Evolutionary conservation across 208 protist species (phyloP), one percentile per base, ranked within the genome.

Genomic region (Trypanosoma platydactyli): DNA sequence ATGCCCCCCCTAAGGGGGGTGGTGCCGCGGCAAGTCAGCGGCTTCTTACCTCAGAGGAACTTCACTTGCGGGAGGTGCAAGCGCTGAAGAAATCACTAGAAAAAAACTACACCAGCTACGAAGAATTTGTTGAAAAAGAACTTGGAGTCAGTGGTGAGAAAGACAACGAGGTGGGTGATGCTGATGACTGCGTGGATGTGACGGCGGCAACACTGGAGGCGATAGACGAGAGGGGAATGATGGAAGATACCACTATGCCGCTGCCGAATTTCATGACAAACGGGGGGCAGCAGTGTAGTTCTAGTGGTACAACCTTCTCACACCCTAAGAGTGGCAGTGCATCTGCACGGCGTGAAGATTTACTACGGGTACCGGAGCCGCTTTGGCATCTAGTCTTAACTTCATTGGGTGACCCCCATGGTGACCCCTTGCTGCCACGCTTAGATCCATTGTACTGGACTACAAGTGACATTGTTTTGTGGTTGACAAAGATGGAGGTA

Each of bases 21-120:
- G 20, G 4, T 49, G 18, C 25, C 18, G 24, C 7, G 9, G 35
- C 50, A n/a, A 4, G 11, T n/a, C 56, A 11, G 50, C 55, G 33
- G 16, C 44, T 16, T 0, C 16, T 62, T 5, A 61, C 72, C 13
- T 64, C 80, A 11, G 83, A 91, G 68, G 73, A 77, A 71, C 42
- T 81, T 24, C 82, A 91, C 60, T 68, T 67, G 67, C 55, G 61
- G 12, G 77, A 88, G 29, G 46, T 95, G 49, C 50, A 65, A 29
- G 44, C 52, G 45, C 69, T 71, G 20, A 73, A 74, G 25, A 74
- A 79, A 20, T 7, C 84, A 15, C 62, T 93, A 60, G 46, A 86
- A 52, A 71, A 68, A 29, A 92, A 89, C 53, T 95, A 84, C 72
- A 57, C 49, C 1, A 88, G 49, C 57, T 91, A 95, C 51, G 86